These are phyloP conservation scores for Lodderomyces margitis DNA, from an alignment of 1,139 yeast species.

Conservation along the genomic window DNA sequence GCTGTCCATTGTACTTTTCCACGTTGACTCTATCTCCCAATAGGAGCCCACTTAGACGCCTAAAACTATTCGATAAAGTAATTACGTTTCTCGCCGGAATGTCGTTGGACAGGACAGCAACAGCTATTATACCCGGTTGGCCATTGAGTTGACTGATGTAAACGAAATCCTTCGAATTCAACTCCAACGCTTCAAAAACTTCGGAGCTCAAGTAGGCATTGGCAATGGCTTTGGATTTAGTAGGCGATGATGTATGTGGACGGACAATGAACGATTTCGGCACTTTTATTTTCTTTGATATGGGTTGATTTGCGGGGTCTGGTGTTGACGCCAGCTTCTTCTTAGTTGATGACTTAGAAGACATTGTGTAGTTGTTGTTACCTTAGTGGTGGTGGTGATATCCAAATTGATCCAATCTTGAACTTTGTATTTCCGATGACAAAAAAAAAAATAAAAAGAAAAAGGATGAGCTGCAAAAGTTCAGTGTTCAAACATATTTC, in stretches of 20 bases:
- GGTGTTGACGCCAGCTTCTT: conserved; percentile 22
- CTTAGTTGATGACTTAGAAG: conserved; percentile 26
- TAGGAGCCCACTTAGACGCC: conserved; percentile 56
- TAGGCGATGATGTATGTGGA: conserved; percentile 33
- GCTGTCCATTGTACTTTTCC: conserved; percentile 45
- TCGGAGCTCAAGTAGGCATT: conserved; percentile 52
- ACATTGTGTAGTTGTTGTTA: conserved; percentile 17
- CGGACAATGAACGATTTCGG: conserved; percentile 57
- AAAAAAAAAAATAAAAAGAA: background rate
- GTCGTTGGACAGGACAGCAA: conserved; percentile 38
- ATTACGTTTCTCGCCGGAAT: conserved; percentile 47
- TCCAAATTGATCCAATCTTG: background rate
- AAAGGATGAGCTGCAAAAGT: conserved; percentile 2
- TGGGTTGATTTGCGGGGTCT: conserved; percentile 15
- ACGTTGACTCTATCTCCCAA: conserved; percentile 72
- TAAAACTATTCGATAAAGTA: conserved; percentile 45
- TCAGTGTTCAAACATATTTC: background rate
- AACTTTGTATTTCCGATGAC: background rate
- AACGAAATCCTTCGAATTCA: conserved; percentile 55
- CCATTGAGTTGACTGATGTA: conserved; percentile 47
- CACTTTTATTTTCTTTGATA: conserved; percentile 42
- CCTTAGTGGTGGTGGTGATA: background rate
- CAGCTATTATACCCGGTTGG: conserved; percentile 47
- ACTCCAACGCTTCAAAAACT: conserved; percentile 51
- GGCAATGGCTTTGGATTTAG: conserved; percentile 30